These are phyloP conservation scores for Xerocomus potaroensis DNA, from an alignment of 768 basidiomycete genomes.

Conservation along the genomic window DNA sequence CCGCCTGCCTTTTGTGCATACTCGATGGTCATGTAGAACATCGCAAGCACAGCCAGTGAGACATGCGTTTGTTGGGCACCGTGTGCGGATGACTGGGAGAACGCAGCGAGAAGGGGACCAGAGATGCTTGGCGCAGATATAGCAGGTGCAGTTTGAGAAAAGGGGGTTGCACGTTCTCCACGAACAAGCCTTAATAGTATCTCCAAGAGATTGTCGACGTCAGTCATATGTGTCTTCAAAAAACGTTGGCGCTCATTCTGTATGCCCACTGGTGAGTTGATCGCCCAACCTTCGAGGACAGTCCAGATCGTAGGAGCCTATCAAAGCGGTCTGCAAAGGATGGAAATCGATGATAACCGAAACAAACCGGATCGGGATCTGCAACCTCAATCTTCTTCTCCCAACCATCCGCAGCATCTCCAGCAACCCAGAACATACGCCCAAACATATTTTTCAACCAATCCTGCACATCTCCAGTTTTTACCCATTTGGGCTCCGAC, in stretches of 20 bases:
- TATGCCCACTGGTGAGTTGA: constrained; percentile 75
- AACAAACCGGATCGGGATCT: constrained; percentile 91
- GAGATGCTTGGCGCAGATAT: constrained; percentile 61
- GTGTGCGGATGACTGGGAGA: constrained; percentile 74
- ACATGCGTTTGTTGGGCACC: constrained; percentile 91
- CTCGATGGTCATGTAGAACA: constrained; percentile 81
- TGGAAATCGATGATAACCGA: not conserved
- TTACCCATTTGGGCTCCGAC: constrained; percentile 96
- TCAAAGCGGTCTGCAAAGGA: constrained; percentile 2
- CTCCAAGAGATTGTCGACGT: constrained; percentile 87
- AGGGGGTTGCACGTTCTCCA: constrained; percentile 75
- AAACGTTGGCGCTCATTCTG: constrained; percentile 81
- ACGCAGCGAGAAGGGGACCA: constrained; percentile 66
- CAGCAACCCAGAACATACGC: constrained; percentile 81
- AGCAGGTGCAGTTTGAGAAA: constrained; percentile 57
- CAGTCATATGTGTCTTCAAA: constrained; percentile 81
- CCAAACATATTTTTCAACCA: constrained; percentile 90
- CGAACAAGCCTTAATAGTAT: constrained; percentile 89
- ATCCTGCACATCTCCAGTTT: constrained; percentile 89
- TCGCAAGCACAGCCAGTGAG: constrained; percentile 86
- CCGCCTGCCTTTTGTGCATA: constrained; percentile 70
- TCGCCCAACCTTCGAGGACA: constrained; percentile 85
- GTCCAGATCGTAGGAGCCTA: constrained; percentile 92
- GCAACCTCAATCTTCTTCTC: constrained; percentile 87
- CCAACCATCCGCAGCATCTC: constrained; percentile 87